Percentiles rank a stretch among this genome's conserved stretches.
These are phyloP conservation scores for Wallacemonas sp. DNA, from an alignment of 208 protist species.

Conservation along the genomic window DNA sequence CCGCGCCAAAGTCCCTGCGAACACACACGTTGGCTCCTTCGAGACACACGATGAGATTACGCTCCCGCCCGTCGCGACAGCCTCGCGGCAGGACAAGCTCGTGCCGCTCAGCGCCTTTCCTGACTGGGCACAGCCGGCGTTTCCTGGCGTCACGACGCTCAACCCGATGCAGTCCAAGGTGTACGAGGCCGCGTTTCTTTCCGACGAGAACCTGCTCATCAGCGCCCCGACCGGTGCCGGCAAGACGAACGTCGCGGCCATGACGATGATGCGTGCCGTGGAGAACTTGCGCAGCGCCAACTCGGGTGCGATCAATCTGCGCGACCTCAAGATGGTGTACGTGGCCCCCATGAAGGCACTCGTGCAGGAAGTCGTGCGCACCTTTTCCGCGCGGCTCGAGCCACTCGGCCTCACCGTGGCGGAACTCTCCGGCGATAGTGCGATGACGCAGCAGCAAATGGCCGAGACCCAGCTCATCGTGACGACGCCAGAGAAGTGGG, in stretches of 20 bases:
- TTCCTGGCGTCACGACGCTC: slow-evolving; percentile 74
- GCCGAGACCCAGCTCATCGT: slow-evolving; percentile 98
- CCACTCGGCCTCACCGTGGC: slow-evolving; percentile 94
- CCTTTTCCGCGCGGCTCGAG: slow-evolving; percentile 94
- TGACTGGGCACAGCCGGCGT: slow-evolving; percentile 60
- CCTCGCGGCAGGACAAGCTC: slow-evolving; percentile 17
- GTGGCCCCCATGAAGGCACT: slow-evolving; percentile 99
- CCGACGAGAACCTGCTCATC: slow-evolving; percentile 98
- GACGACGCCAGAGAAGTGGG: slow-evolving; percentile 99
- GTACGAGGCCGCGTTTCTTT: slow-evolving; percentile 93
- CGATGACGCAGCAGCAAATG: slow-evolving; percentile 97
- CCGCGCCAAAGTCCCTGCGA: slow-evolving; percentile 66
- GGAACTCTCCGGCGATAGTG: slow-evolving; percentile 98
- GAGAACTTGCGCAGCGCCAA: slow-evolving; percentile 26
- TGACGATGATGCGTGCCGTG: slow-evolving; percentile 96
- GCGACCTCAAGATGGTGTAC: slow-evolving; percentile 99
- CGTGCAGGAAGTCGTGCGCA: slow-evolving; percentile 99
- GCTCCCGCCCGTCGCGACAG: slow-evolving; percentile 46
- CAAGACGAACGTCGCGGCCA: slow-evolving; percentile 99
- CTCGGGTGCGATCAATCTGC: slow-evolving; percentile 24
- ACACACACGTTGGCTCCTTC: slow-evolving; percentile 69
- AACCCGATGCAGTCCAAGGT: slow-evolving; percentile 97
- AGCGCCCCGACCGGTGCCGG: slow-evolving; percentile 99
- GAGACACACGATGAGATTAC: slow-evolving; percentile 87
- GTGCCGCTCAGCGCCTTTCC: slow-evolving; percentile 53